Base-by-base conservation (phyloP, 2,329 filamentous ascomycete genomes). In the Ascochyta koolunga region DNA sequence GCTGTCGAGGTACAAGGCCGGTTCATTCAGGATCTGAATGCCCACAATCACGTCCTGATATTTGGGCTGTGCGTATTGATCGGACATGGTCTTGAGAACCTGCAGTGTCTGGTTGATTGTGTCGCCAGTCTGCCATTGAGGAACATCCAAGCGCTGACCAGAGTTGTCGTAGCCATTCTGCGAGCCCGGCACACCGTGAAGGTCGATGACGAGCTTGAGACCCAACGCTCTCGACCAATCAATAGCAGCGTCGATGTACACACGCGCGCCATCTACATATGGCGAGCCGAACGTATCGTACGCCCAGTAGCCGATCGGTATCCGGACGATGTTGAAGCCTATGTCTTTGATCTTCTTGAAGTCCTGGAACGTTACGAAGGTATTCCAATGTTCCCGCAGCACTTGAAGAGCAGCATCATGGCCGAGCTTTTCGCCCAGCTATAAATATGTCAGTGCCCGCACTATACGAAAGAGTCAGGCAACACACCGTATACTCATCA, bases 111-210 rank as follows among this genome's bases (percentile, higher is more conserved):
- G 75, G n/a, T 73, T 56, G 6, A 82, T 74, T 0, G 78, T 82
- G 55, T 80, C 70, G 25, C 79, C 81, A 27, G 73, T 67, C 55
- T 78, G 77, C 77, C 80, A 84, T 4, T 69, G 68, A 56, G 77
- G 78, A 15, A 51, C 77, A 43, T 58, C 61, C 43, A 75, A 76
- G 60, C 74, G 75, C 52, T 82, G 79, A 2, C 85, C 85, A 35
- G 80, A 84, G 69, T 87, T 86, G 68, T 87, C 85, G 65, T 83
- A 86, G 9, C 84, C 84, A 58, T 86, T 86, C 59, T 86, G 84
- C 1, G 78, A 81, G 25, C 80, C 80, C 13, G 81, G 83, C 3
- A 80, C 80, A 29, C 82, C 83, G 65, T 86, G 84, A 6, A 86
- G 75, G 61, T 86, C 84, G 40, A 86, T 80, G 63, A 85, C 75